Evolutionary conservation across 2,329 filamentous ascomycete genomes (phyloP).

Genomic region (Tolypocladium inflatum): DNA sequence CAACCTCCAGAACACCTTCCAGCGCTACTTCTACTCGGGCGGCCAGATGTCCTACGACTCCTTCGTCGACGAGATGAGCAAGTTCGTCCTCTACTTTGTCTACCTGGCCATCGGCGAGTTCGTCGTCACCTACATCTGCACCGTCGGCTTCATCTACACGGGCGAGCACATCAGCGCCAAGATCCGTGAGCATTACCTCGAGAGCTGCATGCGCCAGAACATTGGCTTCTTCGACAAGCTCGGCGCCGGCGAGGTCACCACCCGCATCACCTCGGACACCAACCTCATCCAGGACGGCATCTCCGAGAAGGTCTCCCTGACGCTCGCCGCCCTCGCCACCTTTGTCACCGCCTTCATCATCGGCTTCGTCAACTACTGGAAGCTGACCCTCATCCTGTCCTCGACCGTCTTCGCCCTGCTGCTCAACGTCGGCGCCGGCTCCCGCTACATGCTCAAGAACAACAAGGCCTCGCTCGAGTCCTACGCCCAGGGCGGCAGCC

Average conservation of each 20-base stretch:
- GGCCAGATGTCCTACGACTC: constrained; percentile 34
- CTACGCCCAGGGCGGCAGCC: constrained; percentile 75
- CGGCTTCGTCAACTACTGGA: constrained; percentile 87
- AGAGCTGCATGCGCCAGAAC: constrained; percentile 77
- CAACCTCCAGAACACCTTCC: constrained; percentile 62
- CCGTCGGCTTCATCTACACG: constrained; percentile 82
- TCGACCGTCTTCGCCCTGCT: constrained; percentile 75
- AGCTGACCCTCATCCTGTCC: constrained; percentile 77
- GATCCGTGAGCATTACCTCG: constrained; percentile 74
- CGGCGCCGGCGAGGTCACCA: constrained; percentile 87
- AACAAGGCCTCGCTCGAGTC: constrained; percentile 69
- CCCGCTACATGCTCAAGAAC: constrained; percentile 67
- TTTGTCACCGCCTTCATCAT: constrained; percentile 88
- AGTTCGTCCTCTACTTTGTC: constrained; percentile 71
- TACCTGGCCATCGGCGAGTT: constrained; percentile 80
- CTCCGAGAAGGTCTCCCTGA: constrained; percentile 78
- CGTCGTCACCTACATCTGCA: constrained; percentile 65
- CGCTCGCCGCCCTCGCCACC: constrained; percentile 65
- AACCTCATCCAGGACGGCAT: constrained; percentile 92
- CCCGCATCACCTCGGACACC: constrained; percentile 86
- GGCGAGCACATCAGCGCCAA: constrained; percentile 72
- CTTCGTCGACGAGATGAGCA: constrained; percentile 51
- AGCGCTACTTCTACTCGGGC: constrained; percentile 44
- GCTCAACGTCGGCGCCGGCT: constrained; percentile 65
- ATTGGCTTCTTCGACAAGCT: constrained; percentile 91